A percentile compares a stretch with the other conserved stretches of the same genome.
Conservation (phyloP, 2,329 filamentous ascomycete genomes). For the Neofusicoccum cordaticola region DNA sequence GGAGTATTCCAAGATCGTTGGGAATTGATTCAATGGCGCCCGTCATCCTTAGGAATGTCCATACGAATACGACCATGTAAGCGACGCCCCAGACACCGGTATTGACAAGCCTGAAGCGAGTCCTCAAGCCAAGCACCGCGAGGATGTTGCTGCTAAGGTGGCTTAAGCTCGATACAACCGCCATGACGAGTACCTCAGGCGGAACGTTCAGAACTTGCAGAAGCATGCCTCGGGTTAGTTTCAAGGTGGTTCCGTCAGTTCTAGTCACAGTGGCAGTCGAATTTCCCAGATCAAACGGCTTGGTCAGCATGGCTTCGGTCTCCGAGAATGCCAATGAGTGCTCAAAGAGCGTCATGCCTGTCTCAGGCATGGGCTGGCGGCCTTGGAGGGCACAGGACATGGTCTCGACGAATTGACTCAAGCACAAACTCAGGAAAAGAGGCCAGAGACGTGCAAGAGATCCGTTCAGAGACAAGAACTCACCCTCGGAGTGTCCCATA, state of each 20-base stretch:
- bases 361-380: slow-evolving; percentile 74
- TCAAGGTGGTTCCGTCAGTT: slow-evolving; percentile 44
- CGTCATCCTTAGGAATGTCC: slow-evolving; percentile 61
- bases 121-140: slow-evolving; percentile 76
- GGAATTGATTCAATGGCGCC: slow-evolving; percentile 20
- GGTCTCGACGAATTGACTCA: slow-evolving; percentile 86
- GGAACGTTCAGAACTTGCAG: slow-evolving; percentile 81
- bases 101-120: slow-evolving; percentile 75
- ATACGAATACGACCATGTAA: slow-evolving; percentile 82
- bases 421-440: slow-evolving; percentile 64
- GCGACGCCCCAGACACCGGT: slow-evolving; percentile 87
- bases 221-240: slow-evolving; percentile 59
- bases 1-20: slow-evolving; percentile 65
- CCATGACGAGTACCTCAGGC: slow-evolving; percentile 82
- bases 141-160: slow-evolving; percentile 81
- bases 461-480: slow-evolving; percentile 60
- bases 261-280: slow-evolving; percentile 32
- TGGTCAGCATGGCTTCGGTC: slow-evolving; percentile 82
- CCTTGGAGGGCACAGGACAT: slow-evolving; percentile 86
- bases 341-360: slow-evolving; percentile 94
- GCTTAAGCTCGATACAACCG: slow-evolving; percentile 83
- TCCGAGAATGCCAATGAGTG: slow-evolving; percentile 95
- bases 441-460: slow-evolving; percentile 77
- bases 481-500: slow-evolving; percentile 59
- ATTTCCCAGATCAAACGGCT: slow-evolving; percentile 68